Percentiles rank a stretch among this genome's conserved stretches.
Evolutionary conservation across 2,329 filamentous ascomycete species (phyloP).

Genomic region (Cercospora sp.): DNA sequence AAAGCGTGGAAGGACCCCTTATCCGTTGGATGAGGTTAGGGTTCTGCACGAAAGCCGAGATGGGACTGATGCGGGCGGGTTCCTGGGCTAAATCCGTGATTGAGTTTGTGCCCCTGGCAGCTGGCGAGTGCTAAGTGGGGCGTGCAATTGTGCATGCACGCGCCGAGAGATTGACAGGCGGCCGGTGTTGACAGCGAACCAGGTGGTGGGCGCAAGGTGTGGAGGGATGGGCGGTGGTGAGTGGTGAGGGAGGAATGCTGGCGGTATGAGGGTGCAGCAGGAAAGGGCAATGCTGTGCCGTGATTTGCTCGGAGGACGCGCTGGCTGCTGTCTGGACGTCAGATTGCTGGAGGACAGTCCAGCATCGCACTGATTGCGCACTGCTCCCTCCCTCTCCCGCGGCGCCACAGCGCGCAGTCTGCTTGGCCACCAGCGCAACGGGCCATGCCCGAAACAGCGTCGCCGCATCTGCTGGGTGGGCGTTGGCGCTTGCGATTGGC

Average conservation of each 20-base stretch:
- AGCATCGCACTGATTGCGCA: neutral
- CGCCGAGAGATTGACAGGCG: neutral
- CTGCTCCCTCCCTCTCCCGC: neutral
- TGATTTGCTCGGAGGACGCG: neutral
- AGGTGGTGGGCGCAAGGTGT: neutral
- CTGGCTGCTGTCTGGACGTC: neutral
- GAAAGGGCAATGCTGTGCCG: neutral
- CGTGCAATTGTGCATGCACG: neutral
- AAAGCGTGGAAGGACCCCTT: neutral
- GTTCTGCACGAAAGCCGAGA: neutral
- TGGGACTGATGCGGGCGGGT: neutral
- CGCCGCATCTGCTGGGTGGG: constrained; percentile 6
- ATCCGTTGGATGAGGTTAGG: neutral
- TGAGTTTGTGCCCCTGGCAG: neutral
- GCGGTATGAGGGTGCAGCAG: neutral
- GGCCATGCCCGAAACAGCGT: constrained; percentile 13
- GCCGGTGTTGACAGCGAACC: neutral
- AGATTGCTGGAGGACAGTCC: neutral
- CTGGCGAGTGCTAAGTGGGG: neutral
- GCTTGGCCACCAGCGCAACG: neutral
- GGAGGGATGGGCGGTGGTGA: neutral
- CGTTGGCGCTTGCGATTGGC: constrained; percentile 18
- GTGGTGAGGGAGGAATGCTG: neutral
- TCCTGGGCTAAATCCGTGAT: neutral
- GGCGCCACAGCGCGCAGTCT: neutral